Percentiles rank a stretch among this genome's conserved stretches.
These are phyloP conservation scores for Coccomyxa sp. DNA, from an alignment of 139 green algal species.

Conservation along the genomic window DNA sequence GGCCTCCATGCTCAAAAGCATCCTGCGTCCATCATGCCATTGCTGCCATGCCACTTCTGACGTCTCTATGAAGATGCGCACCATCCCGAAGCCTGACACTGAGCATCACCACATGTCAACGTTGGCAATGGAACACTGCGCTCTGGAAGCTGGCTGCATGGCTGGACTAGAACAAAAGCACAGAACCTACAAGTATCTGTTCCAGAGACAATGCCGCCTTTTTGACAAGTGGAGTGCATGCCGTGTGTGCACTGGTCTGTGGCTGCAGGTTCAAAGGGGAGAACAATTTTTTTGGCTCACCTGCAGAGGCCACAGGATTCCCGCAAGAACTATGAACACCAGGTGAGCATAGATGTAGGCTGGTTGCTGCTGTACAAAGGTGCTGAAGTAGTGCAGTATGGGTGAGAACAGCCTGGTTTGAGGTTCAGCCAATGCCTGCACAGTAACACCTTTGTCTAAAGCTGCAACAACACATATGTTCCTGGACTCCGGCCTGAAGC, in stretches of 20 bases:
- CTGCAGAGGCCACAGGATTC: conserved; percentile 18
- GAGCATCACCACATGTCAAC: too few species aligned
- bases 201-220: neutral
- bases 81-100: too few species aligned
- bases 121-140: too few species aligned
- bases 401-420: neutral
- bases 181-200: too few species aligned
- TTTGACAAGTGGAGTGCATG: neutral
- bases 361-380: conserved; percentile 11
- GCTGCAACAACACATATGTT: neutral
- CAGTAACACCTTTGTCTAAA: neutral
- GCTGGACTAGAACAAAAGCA: too few species aligned
- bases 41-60: too few species aligned
- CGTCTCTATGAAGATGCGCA: too few species aligned
- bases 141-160: too few species aligned
- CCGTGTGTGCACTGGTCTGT: neutral
- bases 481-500: neutral
- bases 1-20: too few species aligned
- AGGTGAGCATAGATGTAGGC: neutral
- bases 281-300: neutral
- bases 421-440: neutral
- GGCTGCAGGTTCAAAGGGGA: neutral
- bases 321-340: conserved; percentile 1
- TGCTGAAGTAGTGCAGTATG: conserved; percentile 8
- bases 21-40: too few species aligned